Percentiles rank a stretch among this genome's conserved stretches.
These are phyloP conservation scores for Termitomyces titanicus DNA, from an alignment of 768 basidiomycete genomes.

Conservation along the genomic window DNA sequence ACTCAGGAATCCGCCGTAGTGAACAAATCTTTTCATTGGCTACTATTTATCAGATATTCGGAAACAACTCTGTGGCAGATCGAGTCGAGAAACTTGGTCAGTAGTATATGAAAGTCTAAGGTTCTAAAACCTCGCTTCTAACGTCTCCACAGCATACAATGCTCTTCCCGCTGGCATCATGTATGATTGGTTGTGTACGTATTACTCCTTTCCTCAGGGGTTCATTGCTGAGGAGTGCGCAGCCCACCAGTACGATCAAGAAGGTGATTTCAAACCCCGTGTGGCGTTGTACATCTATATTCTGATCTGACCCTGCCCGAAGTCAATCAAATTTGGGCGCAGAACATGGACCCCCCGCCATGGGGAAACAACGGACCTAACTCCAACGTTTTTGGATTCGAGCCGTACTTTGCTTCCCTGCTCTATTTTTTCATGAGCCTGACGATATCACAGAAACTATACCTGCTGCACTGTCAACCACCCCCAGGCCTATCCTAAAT, in stretches of 20 bases:
- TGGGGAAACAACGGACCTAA: constrained; percentile 36
- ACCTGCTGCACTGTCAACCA: constrained; percentile 43
- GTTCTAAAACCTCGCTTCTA: constrained; percentile 27
- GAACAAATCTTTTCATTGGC: constrained; percentile 43
- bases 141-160: constrained; percentile 16
- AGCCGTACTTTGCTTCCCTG: constrained; percentile 26
- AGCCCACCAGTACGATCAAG: constrained; percentile 42
- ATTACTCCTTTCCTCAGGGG: neutral
- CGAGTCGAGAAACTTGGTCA: constrained; percentile 35
- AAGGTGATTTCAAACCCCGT: constrained; percentile 22
- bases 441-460: constrained; percentile 28
- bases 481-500: constrained; percentile 37
- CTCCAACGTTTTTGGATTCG: constrained; percentile 40
- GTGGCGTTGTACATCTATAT: neutral
- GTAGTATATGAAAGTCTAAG: neutral
- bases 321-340: constrained; percentile 42
- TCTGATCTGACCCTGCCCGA: neutral
- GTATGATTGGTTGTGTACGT: constrained; percentile 35
- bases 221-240: neutral
- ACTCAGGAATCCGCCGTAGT: constrained; percentile 13
- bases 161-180: constrained; percentile 36
- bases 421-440: too few relatives aligned
- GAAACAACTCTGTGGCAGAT: constrained; percentile 39
- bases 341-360: constrained; percentile 33
- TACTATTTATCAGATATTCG: constrained; percentile 37